Percentiles rank a stretch among this genome's conserved stretches.
Evolutionary conservation across 768 basidiomycete genomes (phyloP).

Genomic region (Russula sp.): DNA sequence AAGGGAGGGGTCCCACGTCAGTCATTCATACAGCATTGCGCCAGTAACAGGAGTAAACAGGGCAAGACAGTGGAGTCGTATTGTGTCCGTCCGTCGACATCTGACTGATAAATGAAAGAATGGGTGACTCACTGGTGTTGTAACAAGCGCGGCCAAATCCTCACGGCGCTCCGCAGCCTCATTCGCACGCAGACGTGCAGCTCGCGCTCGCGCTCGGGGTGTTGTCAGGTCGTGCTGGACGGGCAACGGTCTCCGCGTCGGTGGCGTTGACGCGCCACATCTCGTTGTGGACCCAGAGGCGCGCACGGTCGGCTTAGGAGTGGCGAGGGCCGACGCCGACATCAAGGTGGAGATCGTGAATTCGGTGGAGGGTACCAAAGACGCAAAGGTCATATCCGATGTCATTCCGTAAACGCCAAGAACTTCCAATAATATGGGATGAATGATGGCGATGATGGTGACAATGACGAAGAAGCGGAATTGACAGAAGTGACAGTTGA

Average conservation of each 20-base stretch:
- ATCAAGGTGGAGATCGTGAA: not conserved
- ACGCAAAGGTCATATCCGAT: not conserved
- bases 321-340: not conserved
- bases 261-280: slow-evolving; percentile 4
- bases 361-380: not conserved
- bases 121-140: slow-evolving; percentile 18
- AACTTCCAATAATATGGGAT: not conserved
- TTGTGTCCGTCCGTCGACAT: not conserved
- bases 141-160: slow-evolving; percentile 24
- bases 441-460: not conserved
- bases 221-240: slow-evolving; percentile 23
- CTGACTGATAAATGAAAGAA: not conserved
- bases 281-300: not conserved
- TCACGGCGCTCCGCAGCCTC: slow-evolving; percentile 23
- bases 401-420: slow-evolving; percentile 2
- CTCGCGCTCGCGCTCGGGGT: slow-evolving; percentile 20
- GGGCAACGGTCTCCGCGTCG: not conserved
- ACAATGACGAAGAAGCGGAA: not conserved
- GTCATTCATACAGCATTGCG: not conserved
- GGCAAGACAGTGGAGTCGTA: too few relatives aligned
- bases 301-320: slow-evolving; percentile 1
- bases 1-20: not conserved
- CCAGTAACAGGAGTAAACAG: not conserved
- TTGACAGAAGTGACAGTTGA: not conserved
- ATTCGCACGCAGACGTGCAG: slow-evolving; percentile 18